These are phyloP conservation scores for Candida sp. DNA, from an alignment of 1,139 yeast species.

Conservation along the genomic window DNA sequence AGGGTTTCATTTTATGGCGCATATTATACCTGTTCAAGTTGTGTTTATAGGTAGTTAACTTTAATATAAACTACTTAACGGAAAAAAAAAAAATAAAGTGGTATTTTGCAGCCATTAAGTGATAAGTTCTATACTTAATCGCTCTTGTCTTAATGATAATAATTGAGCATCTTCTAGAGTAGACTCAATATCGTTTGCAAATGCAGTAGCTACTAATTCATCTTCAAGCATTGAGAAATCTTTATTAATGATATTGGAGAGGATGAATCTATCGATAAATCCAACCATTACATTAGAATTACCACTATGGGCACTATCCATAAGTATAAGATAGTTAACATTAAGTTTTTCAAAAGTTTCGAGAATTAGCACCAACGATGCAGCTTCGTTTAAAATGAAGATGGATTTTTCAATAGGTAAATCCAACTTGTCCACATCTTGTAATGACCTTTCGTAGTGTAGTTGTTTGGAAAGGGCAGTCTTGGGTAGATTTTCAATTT, in stretches of 20 bases:
- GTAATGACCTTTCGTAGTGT: constrained; percentile 18
- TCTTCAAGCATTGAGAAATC: constrained; percentile 21
- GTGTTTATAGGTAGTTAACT: no score
- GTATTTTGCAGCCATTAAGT: constrained; percentile 4
- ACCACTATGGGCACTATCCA: constrained; percentile 12
- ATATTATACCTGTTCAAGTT: no score
- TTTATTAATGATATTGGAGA: constrained; percentile 28
- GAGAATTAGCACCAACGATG: constrained; percentile 33
- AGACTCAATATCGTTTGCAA: constrained; percentile 12
- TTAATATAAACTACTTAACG: no score
- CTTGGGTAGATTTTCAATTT: constrained; percentile 16
- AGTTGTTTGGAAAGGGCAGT: constrained; percentile 22
- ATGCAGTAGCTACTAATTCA: constrained; percentile 8
- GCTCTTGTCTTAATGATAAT: constrained; percentile 9
- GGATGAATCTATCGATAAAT: constrained; percentile 37
- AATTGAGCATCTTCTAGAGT: constrained; percentile 11
- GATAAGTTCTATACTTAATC: constrained; percentile 11
- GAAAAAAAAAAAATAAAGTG: no score
- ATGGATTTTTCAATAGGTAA: constrained; percentile 16
- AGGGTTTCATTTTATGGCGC: no score
- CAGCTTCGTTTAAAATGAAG: constrained; percentile 26
- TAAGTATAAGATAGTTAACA: constrained; percentile 32
- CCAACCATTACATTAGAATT: constrained; percentile 27
- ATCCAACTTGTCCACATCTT: constrained; percentile 11
- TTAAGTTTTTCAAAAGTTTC: constrained; percentile 41